Evolutionary conservation across 306 rosid genomes (phyloP).

Genomic region (Lathyrus oleraceus): DNA sequence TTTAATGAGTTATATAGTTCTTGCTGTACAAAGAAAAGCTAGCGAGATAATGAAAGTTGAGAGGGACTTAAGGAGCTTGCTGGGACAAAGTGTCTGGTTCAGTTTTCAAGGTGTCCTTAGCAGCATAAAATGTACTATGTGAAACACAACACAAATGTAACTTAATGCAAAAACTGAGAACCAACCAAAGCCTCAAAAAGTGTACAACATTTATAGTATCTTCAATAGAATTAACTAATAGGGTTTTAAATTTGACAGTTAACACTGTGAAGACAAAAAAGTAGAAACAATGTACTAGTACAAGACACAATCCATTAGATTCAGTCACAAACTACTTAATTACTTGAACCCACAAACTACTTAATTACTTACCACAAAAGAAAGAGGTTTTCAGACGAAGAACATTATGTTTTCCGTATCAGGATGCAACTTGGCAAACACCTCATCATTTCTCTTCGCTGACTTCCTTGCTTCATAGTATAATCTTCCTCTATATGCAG

Average conservation of each 20-base stretch:
- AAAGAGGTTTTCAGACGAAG: constrained; percentile 43
- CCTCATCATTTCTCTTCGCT: constrained; percentile 16
- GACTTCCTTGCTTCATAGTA: constrained; percentile 54
- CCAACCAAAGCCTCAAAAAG: too few species aligned
- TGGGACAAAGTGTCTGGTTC: neutral
- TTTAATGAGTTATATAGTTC: neutral
- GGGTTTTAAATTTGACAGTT: neutral
- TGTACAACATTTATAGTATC: too few species aligned
- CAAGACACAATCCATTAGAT: constrained; percentile 48
- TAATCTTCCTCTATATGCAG: constrained; percentile 69
- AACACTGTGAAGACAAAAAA: neutral
- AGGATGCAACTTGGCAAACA: constrained; percentile 51
- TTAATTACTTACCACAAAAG: neutral
- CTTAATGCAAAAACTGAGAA: neutral
- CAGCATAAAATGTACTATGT: neutral
- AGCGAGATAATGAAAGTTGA: neutral
- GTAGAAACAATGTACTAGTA: neutral
- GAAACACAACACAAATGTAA: neutral
- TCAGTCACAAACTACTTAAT: constrained; percentile 59
- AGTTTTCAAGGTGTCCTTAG: neutral
- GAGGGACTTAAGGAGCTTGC: neutral
- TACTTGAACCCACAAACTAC: constrained; percentile 5
- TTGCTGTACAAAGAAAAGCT: neutral
- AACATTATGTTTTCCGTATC: constrained; percentile 58
- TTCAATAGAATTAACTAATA: too few species aligned